Conservation (phyloP, 2,329 filamentous ascomycete species). For the Alternaria tenuissima region DNA sequence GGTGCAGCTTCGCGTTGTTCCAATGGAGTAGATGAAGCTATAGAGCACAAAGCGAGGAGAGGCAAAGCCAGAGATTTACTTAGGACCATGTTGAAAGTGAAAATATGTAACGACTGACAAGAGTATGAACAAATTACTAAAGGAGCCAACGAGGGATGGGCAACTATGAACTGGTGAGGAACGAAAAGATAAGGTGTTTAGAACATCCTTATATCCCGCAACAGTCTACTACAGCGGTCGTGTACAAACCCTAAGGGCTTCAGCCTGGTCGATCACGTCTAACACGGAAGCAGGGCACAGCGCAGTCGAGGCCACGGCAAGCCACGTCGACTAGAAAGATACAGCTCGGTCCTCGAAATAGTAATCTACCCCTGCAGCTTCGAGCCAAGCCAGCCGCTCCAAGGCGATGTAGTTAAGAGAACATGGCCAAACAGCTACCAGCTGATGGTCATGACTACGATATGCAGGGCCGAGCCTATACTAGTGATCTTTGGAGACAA, state of each 20-base stretch:
- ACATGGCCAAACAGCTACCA: conserved; percentile 4
- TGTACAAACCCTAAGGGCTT: neutral
- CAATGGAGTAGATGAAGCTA: conserved; percentile 31
- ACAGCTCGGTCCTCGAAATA: conserved; percentile 5
- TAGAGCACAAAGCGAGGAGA: conserved; percentile 8
- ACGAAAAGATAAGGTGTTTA: neutral
- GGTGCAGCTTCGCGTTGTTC: conserved; percentile 31
- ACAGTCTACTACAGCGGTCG: neutral
- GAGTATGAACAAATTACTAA: neutral
- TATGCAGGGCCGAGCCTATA: conserved; percentile 1
- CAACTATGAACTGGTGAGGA: neutral
- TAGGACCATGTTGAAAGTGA: conserved; percentile 5
- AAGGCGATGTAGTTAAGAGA: neutral
- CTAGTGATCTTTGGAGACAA: neutral
- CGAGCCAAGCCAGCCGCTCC: neutral
- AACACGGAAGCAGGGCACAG: neutral
- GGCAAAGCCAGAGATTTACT: conserved; percentile 2
- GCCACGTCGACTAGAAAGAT: conserved; percentile 1
- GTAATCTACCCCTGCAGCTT: conserved; percentile 4
- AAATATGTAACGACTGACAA: neutral
- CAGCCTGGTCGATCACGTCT: neutral
- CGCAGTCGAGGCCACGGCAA: neutral
- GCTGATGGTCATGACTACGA: neutral
- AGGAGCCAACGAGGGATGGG: neutral
- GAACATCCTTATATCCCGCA: conserved; percentile 11